Evolutionary conservation across 768 basidiomycete genomes (phyloP), one percentile per base, ranked within the genome.

Genomic region (Clitopilus passeckerianus): DNA sequence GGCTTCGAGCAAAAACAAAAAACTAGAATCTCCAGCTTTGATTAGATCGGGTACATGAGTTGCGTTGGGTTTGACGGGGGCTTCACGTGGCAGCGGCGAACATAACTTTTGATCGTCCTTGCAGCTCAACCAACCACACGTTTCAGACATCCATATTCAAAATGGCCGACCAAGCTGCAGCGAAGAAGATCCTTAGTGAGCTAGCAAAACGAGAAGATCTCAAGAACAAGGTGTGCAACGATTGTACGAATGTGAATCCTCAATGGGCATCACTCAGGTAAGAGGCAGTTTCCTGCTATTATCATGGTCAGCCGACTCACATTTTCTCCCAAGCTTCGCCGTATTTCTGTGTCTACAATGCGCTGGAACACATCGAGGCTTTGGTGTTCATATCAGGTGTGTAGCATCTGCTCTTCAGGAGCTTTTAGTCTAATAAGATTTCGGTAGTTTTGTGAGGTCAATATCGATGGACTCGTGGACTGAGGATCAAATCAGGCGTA

Each of bases 401-500:
- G 33, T n/a, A 16, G 74, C 69, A 37, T 66, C 58, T 62, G 0
- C 10, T 37, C 56, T 64, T 37, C 56, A 34, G 54, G 61, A 53
- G 27, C 27, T 30, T 30, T 30, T 30, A 64, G 66, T 61, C 37
- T 16, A 22, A n/a, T 57, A 60, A 66, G 70, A 58, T 65, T 65
- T 59, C 34, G 62, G 50, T 73, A 92, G 90, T 71, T 96, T 95
- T 73, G 92, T 96, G 58, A 82, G 95, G 70, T 93, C 91, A 43
- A 85, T 95, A 63, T 94, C 94, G 57, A 98, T 97, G 95, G 95
- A 97, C 74, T 90, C 93, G 64, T 97, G 95, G 93, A 88, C 91
- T 64, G 83, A 86, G 35, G 93, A 95, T 60, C 94, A 97, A 72
- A 76, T 93, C 63, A 86, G 71, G 67, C 82, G 91, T 63, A 98